These are phyloP conservation scores for Mortierella sp. DNA, from an alignment of 371 early-diverging fungal species.

Conservation along the genomic window DNA sequence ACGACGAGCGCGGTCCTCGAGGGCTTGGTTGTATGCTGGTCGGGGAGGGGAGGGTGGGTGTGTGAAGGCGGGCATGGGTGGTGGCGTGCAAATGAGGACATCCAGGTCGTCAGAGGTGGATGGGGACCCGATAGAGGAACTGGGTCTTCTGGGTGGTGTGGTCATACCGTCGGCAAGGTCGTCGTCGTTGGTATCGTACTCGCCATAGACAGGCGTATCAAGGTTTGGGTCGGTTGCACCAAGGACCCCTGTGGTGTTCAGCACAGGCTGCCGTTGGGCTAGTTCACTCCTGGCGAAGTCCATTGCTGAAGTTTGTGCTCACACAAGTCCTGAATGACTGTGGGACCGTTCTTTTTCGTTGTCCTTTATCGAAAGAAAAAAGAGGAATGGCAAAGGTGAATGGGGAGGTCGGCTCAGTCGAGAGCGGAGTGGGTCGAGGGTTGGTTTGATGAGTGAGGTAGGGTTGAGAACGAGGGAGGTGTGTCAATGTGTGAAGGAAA, in stretches of 20 bases:
- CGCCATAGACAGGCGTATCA: not conserved
- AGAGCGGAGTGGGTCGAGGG: not conserved
- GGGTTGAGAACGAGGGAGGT: not conserved
- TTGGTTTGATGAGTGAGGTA: not conserved
- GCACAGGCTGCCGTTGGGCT: not conserved
- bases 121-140: constrained; percentile 12
- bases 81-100: constrained; percentile 20
- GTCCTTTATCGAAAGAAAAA: not conserved
- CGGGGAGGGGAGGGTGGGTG: constrained; percentile 23
- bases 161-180: not conserved
- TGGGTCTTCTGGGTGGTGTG: constrained; percentile 13
- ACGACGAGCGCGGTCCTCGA: not conserved
- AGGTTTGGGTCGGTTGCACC: not conserved
- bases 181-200: not conserved
- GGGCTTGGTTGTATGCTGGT: not conserved
- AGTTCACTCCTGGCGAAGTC: constrained; percentile 14
- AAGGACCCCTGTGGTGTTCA: not conserved
- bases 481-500: no score
- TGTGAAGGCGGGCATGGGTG: constrained; percentile 21
- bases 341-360: constrained; percentile 19
- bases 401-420: not conserved
- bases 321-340: no score
- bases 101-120: constrained; percentile 30
- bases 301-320: constrained; percentile 7
- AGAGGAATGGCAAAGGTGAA: not conserved